Conservation (phyloP, 805 yeast genomes). For the Hanseniaspora nectarophila region DNA sequence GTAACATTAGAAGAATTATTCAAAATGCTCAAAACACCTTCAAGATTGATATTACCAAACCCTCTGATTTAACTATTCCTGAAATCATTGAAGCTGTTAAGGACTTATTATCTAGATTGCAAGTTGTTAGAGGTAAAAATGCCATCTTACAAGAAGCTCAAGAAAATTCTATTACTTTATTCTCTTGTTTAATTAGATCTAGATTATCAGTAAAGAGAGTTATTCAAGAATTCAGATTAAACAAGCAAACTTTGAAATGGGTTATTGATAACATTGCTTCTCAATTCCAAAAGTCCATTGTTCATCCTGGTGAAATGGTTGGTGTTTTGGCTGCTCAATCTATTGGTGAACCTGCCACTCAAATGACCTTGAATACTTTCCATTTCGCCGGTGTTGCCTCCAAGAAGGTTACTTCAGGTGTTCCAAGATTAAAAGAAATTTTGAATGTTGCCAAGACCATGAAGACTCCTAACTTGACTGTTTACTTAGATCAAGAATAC, state of each 20-base stretch:
- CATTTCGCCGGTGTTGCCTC: conserved; percentile 97
- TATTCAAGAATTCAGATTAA: conserved; percentile 77
- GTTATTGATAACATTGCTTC: conserved; percentile 87
- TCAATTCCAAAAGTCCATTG: conserved; percentile 82
- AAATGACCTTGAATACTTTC: conserved; percentile 94
- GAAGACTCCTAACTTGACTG: conserved; percentile 98
- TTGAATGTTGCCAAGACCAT: conserved; percentile 95
- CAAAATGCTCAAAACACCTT: conserved; percentile 96
- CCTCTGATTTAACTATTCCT: conserved; percentile 76
- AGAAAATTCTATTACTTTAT: conserved; percentile 75
- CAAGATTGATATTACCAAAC: conserved; percentile 80
- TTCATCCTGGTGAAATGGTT: conserved; percentile 97
- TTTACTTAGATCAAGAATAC: conserved; percentile 68
- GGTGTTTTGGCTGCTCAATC: conserved; percentile 97
- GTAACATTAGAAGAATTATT: conserved; percentile 86
- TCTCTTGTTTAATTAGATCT: conserved; percentile 86
- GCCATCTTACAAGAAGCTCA: conserved; percentile 72
- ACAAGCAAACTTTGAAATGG: conserved; percentile 86
- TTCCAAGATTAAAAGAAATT: conserved; percentile 95
- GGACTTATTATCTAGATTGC: conserved; percentile 51
- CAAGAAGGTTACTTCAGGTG: conserved; percentile 92
- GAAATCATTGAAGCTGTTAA: conserved; percentile 68
- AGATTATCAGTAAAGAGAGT: conserved; percentile 84
- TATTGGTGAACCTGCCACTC: conserved; percentile 97
- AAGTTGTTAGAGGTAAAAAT: conserved; percentile 74